Evolutionary conservation across 2,329 filamentous ascomycete species (phyloP), one percentile per base, ranked within the genome.

Genomic region (Colletotrichum sansevieriae): DNA sequence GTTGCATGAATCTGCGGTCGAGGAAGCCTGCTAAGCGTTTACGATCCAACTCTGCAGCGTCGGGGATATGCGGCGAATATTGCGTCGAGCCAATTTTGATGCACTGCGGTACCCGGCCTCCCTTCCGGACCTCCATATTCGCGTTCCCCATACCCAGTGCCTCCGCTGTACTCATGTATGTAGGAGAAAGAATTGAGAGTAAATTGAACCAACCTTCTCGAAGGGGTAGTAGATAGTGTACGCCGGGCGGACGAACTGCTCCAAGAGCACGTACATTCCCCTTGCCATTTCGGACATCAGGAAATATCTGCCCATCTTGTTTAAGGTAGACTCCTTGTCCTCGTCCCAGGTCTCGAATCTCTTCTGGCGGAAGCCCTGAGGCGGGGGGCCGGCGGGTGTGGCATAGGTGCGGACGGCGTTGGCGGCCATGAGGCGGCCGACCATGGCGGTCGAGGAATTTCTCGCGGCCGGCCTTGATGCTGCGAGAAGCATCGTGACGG

Each of bases 171-270:
- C 29, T 29, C 2, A 9, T 29, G 7, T 29, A 29, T 9, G 4
- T 8, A 8, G 7, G 3, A 29, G 29, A 35, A 18, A 15, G 7
- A 20, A 25, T 15, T 9, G 35, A 33, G 20, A 55, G 65, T 37
- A 8, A 43, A 12, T 4, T 37, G 35, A n/a, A 76, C 77, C 58
- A 82, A 90, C 87, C 87, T 99, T 99, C 81, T 99, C 96, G 82
- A 98, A 99, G 49, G 96, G 96, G 79, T 99, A 99, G 86, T 90
- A 97, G 78, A 99, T 99, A 58, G 96, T 99, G 87, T 88, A 98
- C 92, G 96, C 95, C 83, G 95, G 94, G 81, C 96, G 88, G 87
- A 99, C 98, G 88, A 92, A 99, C 85, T 99, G 95, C 88, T 99
- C 96, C 78, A 99, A 80, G 82, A 96, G 90, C 74, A 99, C 91